Base-by-base conservation (phyloP, 1,284 basidiomycete genomes). In the Rhodotorula sp. region DNA sequence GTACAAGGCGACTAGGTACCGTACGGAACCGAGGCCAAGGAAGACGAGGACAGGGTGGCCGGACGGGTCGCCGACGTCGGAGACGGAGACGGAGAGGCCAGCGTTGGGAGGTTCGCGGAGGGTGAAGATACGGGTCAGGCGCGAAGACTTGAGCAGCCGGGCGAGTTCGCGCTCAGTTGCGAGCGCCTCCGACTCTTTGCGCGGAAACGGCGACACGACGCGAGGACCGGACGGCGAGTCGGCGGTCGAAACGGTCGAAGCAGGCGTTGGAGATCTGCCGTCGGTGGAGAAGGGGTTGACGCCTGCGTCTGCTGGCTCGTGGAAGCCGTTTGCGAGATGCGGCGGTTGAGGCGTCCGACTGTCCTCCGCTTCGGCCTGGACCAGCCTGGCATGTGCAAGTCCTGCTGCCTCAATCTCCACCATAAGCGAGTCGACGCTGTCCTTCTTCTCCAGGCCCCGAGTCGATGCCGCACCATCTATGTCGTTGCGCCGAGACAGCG, bases 1-100 rank as follows among this genome's bases (percentile, higher is more conserved):
- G 79, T 95, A 98, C 51, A 98, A 81, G 9, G 91, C 94, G 83
- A 96, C 89, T 65, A 98, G 86, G 80, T 98, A 94, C 44, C 95
- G 85, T 9, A 98, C 94, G 77, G 92, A 93, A 7, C 95, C 94
- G 39, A 98, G 80, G 0, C 95, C 95, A 64, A 99, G 86, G 79
- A 95, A 98, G 17, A 98, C 86, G 55, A 98, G 82, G 19, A 98
- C 86, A 0, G 94, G 93, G 77, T 87, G 87, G 1, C 95, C 95
- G 29, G 84, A 85, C 0, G 88, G 84, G 68, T 85, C 86, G 1
- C 95, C 95, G 60, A 98, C 85, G 78, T 98, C 94, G 4, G 94
- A 93, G 24, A 95, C 84, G 68, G 94, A 97, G 62, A 98, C 90
- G 29, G 64, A 73, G 0, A 94, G 83, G 2, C 76, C 58, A 83